Percentiles rank a stretch among this genome's conserved stretches.
Evolutionary conservation across 2,329 filamentous ascomycete species (phyloP).

Genomic region (Neonectria ditissima): DNA sequence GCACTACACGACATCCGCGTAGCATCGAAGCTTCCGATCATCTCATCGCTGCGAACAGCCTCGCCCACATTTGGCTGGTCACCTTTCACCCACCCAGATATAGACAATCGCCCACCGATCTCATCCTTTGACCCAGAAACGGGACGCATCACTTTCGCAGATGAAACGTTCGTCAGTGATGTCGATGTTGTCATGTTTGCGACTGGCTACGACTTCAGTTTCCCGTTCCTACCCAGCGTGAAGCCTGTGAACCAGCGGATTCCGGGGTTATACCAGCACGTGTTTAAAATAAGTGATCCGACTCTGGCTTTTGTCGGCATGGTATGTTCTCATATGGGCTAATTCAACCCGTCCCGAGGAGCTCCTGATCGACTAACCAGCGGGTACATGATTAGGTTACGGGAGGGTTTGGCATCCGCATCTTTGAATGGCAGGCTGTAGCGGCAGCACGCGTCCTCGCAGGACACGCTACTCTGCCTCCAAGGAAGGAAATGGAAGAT

Average conservation of each 20-base stretch:
- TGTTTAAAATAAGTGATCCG: slow-evolving; percentile 7
- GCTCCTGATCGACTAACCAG: not conserved
- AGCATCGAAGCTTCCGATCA: not conserved
- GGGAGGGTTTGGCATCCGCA: not conserved
- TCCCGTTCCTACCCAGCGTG: slow-evolving; percentile 6
- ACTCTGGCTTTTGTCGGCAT: slow-evolving; percentile 35
- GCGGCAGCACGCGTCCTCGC: not conserved
- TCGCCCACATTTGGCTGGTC: not conserved
- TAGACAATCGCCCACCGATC: not conserved
- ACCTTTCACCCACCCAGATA: not conserved
- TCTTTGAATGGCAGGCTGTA: not conserved
- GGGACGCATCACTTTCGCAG: not conserved
- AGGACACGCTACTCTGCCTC: not conserved
- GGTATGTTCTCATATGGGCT: not conserved
- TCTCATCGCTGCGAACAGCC: not conserved
- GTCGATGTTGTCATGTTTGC: not conserved
- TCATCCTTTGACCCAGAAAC: not conserved
- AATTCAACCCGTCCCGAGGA: not conserved
- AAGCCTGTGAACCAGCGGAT: slow-evolving; percentile 10
- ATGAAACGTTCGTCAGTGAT: not conserved
- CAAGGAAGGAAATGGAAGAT: not conserved
- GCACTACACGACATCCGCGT: not conserved
- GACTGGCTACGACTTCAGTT: not conserved
- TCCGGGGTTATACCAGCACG: slow-evolving; percentile 18
- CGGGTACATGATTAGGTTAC: not conserved